Conservation (phyloP, 805 yeast species). For the Hanseniaspora meyeri region DNA sequence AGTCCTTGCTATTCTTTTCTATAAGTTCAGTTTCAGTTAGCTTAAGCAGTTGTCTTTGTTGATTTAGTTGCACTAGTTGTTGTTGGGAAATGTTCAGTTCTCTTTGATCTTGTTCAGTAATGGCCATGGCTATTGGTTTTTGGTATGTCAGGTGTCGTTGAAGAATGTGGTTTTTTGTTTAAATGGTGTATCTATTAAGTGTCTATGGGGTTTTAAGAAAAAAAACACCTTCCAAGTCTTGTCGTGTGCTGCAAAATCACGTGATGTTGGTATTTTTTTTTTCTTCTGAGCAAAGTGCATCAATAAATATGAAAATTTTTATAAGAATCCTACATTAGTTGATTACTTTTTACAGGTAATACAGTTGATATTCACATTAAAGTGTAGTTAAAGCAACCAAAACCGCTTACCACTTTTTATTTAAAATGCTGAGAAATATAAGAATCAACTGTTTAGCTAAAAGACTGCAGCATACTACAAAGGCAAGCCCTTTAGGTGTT, state of each 20-base stretch:
- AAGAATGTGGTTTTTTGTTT: not conserved
- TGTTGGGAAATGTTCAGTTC: conserved; percentile 24
- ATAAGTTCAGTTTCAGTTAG: conserved; percentile 45
- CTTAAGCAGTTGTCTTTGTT: conserved; percentile 36
- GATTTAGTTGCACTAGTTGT: conserved; percentile 23
- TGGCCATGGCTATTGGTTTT: conserved; percentile 20
- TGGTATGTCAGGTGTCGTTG: not conserved
- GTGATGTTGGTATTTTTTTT: not conserved
- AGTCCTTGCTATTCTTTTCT: conserved; percentile 30
- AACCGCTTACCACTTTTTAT: too few species aligned
- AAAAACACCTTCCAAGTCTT: too few species aligned
- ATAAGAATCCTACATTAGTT: too few species aligned
- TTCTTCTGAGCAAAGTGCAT: not conserved
- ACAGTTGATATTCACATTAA: too few species aligned
- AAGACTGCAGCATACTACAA: conserved; percentile 3
- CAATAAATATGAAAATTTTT: not conserved
- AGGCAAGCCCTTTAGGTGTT: conserved; percentile 21
- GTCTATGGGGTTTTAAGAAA: not conserved
- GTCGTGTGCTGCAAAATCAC: not conserved
- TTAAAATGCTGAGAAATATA: not conserved
- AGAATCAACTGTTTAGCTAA: not conserved
- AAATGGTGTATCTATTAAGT: not conserved
- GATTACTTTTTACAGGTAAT: too few species aligned
- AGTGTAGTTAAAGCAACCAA: too few species aligned
- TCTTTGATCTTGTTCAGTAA: conserved; percentile 22